Base-by-base conservation (phyloP, 345 rosid genomes). In the Gossypium herbaceum region DNA sequence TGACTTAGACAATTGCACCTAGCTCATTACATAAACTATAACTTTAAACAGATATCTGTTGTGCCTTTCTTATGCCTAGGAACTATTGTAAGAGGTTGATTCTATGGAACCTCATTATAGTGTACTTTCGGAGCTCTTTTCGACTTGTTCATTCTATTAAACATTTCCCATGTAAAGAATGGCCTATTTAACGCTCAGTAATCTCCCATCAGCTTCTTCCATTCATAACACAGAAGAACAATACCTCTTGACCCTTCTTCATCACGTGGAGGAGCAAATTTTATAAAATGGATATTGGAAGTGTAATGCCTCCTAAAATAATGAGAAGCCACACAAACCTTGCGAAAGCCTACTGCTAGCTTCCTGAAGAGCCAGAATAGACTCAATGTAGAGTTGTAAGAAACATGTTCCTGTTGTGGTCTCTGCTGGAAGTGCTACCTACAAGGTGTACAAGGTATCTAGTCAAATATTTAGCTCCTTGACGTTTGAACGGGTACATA, bases 341-440 rank as follows among this genome's bases (percentile, higher is more conserved):
- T 84, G 79, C 50, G 97, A 76, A 59, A 84, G 55, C 80, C 75
- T 84, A 78, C 77, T 63, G 83, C 97, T 91, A 79, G 92, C 90
- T 69, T 90, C 96, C 78, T 95, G 97, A 76, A 95, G 95, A 82
- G 97, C 97, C 82, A 91, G 79, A 81, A 95, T 84, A 45, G 77
- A 78, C 84, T 93, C 98, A 75, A 95, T 91, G 76, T 95, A 95
- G 16, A 82, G 84, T 82, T 90, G 93, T 78, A 95, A 82, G 87
- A 91, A 95, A 80, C 98, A 89, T 75, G 90, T 87, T 80, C 93
- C 94, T 54, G 94, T 87, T 58, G 92, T 89, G 82, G 94, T 91
- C 84, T 95, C 98, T 68, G 86, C 84, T 39, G 98, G 99, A 86
- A 95, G 98, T 76, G 99, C 98, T 79, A 90, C 92, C 99, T 90